Conservation (phyloP, 1,284 basidiomycete genomes). For the Chalciporus sp. region DNA sequence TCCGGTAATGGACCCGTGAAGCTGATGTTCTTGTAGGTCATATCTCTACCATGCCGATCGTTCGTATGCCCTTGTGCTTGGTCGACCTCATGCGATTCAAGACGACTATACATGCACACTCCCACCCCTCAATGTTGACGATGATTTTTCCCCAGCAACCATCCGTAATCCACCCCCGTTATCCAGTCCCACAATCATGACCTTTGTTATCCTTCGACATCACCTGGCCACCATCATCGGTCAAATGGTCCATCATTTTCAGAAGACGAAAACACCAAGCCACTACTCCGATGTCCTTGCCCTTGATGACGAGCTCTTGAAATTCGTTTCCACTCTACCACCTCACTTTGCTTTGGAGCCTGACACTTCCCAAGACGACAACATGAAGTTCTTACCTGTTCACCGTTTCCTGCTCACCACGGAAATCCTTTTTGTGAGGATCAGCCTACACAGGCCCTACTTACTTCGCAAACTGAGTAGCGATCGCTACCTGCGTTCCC, state of each 20-base stretch:
- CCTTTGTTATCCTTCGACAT: conserved; percentile 88
- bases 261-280: conserved; percentile 80
- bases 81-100: conserved; percentile 87
- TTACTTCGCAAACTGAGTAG: conserved; percentile 70
- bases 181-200: conserved; percentile 78
- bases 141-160: conserved; percentile 51
- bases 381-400: conserved; percentile 62
- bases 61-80: conserved; percentile 89
- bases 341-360: conserved; percentile 77
- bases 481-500: conserved; percentile 75
- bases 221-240: conserved; percentile 85
- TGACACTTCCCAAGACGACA: conserved; percentile 77
- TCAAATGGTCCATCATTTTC: conserved; percentile 93
- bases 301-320: conserved; percentile 85
- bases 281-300: conserved; percentile 85
- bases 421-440: conserved; percentile 78
- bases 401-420: conserved; percentile 82
- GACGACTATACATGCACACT: conserved; percentile 85
- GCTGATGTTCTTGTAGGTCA: conserved; percentile 53
- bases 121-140: conserved; percentile 83
- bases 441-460: conserved; percentile 79
- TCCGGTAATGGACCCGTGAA: background rate
- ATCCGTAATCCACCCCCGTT: conserved; percentile 55
- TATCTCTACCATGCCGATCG: conserved; percentile 93
- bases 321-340: conserved; percentile 76